Percentiles rank a stretch among this genome's conserved stretches.
These are phyloP conservation scores for Pseudozyma flocculosa DNA, from an alignment of 1,284 basidiomycete species.

Conservation along the genomic window DNA sequence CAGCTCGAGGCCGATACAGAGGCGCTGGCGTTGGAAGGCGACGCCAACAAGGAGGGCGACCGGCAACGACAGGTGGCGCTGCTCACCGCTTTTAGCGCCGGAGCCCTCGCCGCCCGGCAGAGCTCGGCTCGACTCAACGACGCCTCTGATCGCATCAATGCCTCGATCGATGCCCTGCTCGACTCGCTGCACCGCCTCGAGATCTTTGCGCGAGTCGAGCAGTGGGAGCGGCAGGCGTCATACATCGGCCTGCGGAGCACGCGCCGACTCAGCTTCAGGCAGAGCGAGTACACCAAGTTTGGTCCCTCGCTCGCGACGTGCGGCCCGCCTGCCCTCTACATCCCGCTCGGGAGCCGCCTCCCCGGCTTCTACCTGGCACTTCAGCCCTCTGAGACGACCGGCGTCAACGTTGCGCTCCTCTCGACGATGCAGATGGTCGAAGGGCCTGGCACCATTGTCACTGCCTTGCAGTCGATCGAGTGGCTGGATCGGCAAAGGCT, in stretches of 20 bases:
- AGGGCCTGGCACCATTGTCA: constrained; percentile 12
- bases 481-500: constrained; percentile 42
- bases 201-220: constrained; percentile 38
- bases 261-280: constrained; percentile 68
- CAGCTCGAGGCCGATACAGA: constrained; percentile 14
- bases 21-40: no score
- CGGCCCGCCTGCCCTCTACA: constrained; percentile 27
- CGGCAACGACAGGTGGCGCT: not conserved
- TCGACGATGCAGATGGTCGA: constrained; percentile 31
- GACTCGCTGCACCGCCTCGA: constrained; percentile 35
- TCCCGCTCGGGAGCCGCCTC: constrained; percentile 31
- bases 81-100: no score
- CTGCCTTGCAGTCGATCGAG: constrained; percentile 38
- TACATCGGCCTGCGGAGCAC: constrained; percentile 65
- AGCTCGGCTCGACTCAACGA: constrained; percentile 21
- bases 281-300: constrained; percentile 37
- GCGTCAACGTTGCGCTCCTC: constrained; percentile 30
- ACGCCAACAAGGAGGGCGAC: not conserved
- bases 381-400: constrained; percentile 25
- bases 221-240: constrained; percentile 47
- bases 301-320: constrained; percentile 18
- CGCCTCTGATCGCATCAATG: constrained; percentile 36
- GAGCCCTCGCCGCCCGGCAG: constrained; percentile 16
- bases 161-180: constrained; percentile 21
- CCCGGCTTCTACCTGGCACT: constrained; percentile 41